Conservation (phyloP, 495 filamentous ascomycete genomes). For the Aspergillus conjunctus region DNA sequence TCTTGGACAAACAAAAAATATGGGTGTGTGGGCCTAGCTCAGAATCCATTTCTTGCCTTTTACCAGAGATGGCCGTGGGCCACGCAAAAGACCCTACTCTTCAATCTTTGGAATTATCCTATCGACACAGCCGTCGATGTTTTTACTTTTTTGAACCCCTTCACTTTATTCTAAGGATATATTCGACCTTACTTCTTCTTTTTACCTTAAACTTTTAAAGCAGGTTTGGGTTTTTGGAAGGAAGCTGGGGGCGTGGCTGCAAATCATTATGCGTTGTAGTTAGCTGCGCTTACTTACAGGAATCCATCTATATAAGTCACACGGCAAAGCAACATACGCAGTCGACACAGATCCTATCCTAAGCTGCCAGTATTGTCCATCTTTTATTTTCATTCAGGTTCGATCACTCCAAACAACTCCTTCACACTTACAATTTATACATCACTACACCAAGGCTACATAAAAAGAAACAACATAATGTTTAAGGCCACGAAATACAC, state of each 20-base stretch:
- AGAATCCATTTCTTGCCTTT: slow-evolving; percentile 27
- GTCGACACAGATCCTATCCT: no score
- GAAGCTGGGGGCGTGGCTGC: no score
- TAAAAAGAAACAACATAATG: neutral
- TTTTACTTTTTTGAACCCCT: slow-evolving; percentile 6
- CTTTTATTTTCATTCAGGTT: no score
- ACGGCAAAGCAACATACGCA: no score
- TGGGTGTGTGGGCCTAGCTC: slow-evolving; percentile 25
- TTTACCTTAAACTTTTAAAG: no score
- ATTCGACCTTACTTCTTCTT: neutral
- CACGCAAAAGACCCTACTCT: slow-evolving; percentile 24
- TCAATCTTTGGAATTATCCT: slow-evolving; percentile 21
- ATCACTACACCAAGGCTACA: neutral
- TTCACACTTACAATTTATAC: no score
- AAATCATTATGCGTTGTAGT: no score
- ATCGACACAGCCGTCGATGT: slow-evolving; percentile 23
- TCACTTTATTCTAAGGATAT: neutral
- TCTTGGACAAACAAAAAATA: neutral
- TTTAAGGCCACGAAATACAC: neutral
- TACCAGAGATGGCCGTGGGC: slow-evolving; percentile 26
- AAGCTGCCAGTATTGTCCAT: no score
- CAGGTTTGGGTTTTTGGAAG: no score
- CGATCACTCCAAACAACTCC: no score
- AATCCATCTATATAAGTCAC: no score
- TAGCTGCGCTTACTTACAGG: no score